phyloP scores from a whole-genome alignment of 176 grass and related monocot genomes.

The Phoenix dactylifera region DNA sequence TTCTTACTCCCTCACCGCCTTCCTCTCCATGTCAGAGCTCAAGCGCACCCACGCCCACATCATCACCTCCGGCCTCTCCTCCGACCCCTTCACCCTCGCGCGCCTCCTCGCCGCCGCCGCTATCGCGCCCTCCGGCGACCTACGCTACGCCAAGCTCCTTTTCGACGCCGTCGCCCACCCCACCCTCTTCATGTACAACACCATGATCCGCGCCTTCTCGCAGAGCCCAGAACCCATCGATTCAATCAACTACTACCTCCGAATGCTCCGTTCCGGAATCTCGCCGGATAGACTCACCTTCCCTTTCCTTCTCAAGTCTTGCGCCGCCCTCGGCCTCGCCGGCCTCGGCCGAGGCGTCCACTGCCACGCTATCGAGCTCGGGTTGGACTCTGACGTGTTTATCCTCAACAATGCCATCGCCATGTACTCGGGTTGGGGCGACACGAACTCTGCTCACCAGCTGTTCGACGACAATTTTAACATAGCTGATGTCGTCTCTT shows the following conservation, averaged over 20 bases:
- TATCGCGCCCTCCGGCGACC: constrained; percentile 1
- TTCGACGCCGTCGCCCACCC: constrained; percentile 22
- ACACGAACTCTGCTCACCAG: constrained; percentile 12
- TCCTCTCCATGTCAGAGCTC: constrained; percentile 21
- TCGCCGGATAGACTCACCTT: constrained; percentile 43
- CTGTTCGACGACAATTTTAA: constrained; percentile 16
- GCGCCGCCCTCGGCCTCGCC: not conserved
- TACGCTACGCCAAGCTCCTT: constrained; percentile 22
- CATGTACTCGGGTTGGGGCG: constrained; percentile 13
- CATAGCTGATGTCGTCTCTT: constrained; percentile 16
- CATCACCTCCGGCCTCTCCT: constrained; percentile 16
- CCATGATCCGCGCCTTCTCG: constrained; percentile 34
- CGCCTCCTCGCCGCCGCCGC: constrained; percentile 10
- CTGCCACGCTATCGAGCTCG: constrained; percentile 26
- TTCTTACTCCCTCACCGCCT: constrained; percentile 39
- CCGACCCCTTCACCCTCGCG: constrained; percentile 16
- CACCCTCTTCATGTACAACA: constrained; percentile 10
- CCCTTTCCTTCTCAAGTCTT: constrained; percentile 34
- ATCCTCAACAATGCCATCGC: constrained; percentile 22
- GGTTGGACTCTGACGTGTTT: constrained; percentile 17
- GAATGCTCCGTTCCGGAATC: constrained; percentile 13
- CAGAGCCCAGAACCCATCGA: constrained; percentile 13
- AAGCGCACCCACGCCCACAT: constrained; percentile 11
- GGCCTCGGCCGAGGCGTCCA: constrained; percentile 22
- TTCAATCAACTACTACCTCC: constrained; percentile 5